Evolutionary conservation across 169 alveolate genomes (phyloP).

Genomic region (Plasmodium inui): DNA sequence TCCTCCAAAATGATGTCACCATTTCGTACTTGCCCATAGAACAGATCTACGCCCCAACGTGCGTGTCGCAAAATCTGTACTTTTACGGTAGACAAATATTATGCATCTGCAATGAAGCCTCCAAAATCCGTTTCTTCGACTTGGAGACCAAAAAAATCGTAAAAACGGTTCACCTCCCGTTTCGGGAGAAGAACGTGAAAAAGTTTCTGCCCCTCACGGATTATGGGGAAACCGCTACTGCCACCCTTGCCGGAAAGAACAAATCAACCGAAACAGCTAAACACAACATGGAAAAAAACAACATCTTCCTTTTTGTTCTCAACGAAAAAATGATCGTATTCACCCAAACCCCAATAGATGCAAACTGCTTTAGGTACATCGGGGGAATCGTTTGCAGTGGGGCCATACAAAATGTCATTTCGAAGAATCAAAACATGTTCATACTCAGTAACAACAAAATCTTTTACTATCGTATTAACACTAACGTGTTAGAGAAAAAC

Average conservation of each 20-base stretch:
- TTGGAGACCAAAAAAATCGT: slow-evolving; percentile 60
- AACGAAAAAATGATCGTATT: slow-evolving; percentile 75
- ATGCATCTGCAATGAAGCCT: slow-evolving; percentile 66
- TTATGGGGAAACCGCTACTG: not conserved
- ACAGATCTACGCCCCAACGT: slow-evolving; percentile 60
- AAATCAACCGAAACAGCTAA: not conserved
- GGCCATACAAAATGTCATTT: slow-evolving; percentile 26
- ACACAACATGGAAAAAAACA: slow-evolving; percentile 37
- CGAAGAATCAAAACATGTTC: slow-evolving; percentile 31
- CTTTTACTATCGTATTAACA: slow-evolving; percentile 40
- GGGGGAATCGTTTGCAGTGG: slow-evolving; percentile 67
- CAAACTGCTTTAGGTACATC: slow-evolving; percentile 64
- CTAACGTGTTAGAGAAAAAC: slow-evolving; percentile 4
- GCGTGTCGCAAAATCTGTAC: slow-evolving; percentile 31
- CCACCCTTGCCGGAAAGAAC: not conserved
- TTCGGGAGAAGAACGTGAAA: slow-evolving; percentile 26
- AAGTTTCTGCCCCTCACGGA: slow-evolving; percentile 10
- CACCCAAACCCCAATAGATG: slow-evolving; percentile 39
- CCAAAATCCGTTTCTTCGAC: slow-evolving; percentile 57
- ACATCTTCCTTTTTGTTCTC: slow-evolving; percentile 40
- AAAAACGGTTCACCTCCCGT: slow-evolving; percentile 65
- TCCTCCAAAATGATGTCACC: slow-evolving; percentile 4
- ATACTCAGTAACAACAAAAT: slow-evolving; percentile 66
- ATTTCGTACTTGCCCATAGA: slow-evolving; percentile 45
- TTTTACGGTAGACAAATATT: slow-evolving; percentile 53